A percentile compares a stretch with the other conserved stretches of the same genome.
Conservation (phyloP, 2,329 filamentous ascomycete genomes). For the Aspergillus fumigatiaffinis region DNA sequence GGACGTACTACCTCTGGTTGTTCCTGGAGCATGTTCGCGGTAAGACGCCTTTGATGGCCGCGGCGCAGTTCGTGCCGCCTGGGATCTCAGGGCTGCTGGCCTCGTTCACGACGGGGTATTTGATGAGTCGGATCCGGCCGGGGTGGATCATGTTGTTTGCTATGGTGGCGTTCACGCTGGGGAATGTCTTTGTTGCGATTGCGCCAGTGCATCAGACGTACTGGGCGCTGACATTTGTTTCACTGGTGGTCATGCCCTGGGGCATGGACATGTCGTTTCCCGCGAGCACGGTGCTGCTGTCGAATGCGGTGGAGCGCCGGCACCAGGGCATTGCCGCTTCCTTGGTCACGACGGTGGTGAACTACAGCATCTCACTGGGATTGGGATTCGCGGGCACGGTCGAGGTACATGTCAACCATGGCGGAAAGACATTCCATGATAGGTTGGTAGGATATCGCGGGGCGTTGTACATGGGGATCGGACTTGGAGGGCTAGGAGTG, state of each 20-base stretch:
- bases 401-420: conserved; percentile 9
- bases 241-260: background rate
- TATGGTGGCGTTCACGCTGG: conserved; percentile 8
- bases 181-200: conserved; percentile 8
- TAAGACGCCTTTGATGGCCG: background rate
- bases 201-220: conserved; percentile 8
- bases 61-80: conserved; percentile 10
- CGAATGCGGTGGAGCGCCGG: conserved; percentile 4
- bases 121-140: conserved; percentile 10
- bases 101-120: conserved; percentile 10
- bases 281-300: conserved; percentile 12
- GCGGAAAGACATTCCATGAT: conserved; percentile 4
- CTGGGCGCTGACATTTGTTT: conserved; percentile 8
- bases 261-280: conserved; percentile 15
- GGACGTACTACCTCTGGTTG: conserved; percentile 32
- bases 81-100: conserved; percentile 8
- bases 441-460: conserved; percentile 8
- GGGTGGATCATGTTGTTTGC: conserved; percentile 13
- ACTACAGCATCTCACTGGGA: conserved; percentile 13
- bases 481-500: conserved; percentile 2
- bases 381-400: conserved; percentile 14
- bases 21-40: conserved; percentile 1
- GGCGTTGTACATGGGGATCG: conserved; percentile 7
- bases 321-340: conserved; percentile 10
- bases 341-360: conserved; percentile 12